A percentile compares a stretch with the other conserved stretches of the same genome.
These are phyloP conservation scores for Yueomyces sp. DNA, from an alignment of 805 yeast species.

Conservation along the genomic window DNA sequence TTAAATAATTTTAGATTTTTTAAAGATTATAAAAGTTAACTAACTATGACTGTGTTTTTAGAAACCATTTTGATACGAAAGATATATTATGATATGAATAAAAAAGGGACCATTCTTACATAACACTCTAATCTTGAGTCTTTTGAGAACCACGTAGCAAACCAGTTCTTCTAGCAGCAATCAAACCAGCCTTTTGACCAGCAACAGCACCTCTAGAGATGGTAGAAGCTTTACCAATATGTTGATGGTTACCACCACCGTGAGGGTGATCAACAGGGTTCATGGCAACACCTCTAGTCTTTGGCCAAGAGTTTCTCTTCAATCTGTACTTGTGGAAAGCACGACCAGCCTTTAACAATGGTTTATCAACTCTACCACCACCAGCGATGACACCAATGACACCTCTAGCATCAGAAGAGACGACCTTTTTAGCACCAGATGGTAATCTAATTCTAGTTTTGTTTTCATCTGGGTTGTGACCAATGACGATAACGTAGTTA, in stretches of 20 bases:
- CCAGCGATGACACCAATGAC: slow-evolving; percentile 99
- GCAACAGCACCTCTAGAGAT: slow-evolving; percentile 98
- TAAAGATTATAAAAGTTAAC: too few relatives aligned
- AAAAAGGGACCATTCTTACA: slow-evolving; percentile 9
- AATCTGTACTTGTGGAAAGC: slow-evolving; percentile 99
- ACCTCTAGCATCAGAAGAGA: slow-evolving; percentile 96
- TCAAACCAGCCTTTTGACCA: slow-evolving; percentile 99
- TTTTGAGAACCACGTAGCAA: slow-evolving; percentile 99
- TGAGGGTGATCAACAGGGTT: slow-evolving; percentile 99
- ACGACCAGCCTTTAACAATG: slow-evolving; percentile 99
- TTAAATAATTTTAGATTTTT: too few relatives aligned
- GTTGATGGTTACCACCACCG: slow-evolving; percentile 99
- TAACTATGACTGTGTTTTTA: background rate
- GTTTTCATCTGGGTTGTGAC: slow-evolving; percentile 98
- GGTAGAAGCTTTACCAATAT: slow-evolving; percentile 99
- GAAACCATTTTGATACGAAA: slow-evolving; percentile 12
- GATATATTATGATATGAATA: slow-evolving; percentile 1
- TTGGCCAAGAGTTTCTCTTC: slow-evolving; percentile 99
- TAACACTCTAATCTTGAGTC: slow-evolving; percentile 50
- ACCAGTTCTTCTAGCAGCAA: slow-evolving; percentile 99
- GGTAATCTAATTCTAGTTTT: slow-evolving; percentile 99
- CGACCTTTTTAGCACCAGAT: slow-evolving; percentile 96
- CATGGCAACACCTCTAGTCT: slow-evolving; percentile 99
- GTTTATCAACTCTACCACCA: slow-evolving; percentile 99
- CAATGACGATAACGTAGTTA: slow-evolving; percentile 96